Evolutionary conservation across 2,329 filamentous ascomycete species (phyloP).

Genomic region (Macrophomina tecta): DNA sequence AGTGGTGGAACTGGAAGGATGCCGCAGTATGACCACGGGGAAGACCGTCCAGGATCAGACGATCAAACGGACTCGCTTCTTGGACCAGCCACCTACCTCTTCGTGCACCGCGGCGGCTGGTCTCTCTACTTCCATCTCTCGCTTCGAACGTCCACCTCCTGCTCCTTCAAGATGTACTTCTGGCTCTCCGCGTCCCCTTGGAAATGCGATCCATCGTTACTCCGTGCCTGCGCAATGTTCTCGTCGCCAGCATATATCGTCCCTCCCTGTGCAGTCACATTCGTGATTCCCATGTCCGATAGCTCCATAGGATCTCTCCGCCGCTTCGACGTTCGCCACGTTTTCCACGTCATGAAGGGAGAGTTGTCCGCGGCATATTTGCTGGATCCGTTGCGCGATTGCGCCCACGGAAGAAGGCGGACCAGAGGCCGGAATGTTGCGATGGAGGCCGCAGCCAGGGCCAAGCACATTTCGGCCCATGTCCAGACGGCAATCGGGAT

Average conservation of each 20-base stretch:
- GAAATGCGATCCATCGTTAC: not conserved
- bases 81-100: too few species aligned
- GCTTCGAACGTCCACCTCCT: not conserved
- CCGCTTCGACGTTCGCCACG: not conserved
- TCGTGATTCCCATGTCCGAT: slow-evolving; percentile 1
- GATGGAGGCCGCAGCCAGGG: not conserved
- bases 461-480: not conserved
- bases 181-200: slow-evolving; percentile 1
- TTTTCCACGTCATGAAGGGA: not conserved
- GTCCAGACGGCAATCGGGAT: slow-evolving; percentile 4
- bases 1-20: too few species aligned
- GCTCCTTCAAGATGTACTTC: slow-evolving; percentile 8
- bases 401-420: slow-evolving; percentile 3
- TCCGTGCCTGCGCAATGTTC: not conserved
- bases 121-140: not conserved
- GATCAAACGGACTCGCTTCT: too few species aligned
- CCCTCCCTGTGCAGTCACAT: not conserved
- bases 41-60: too few species aligned
- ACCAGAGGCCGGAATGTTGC: slow-evolving; percentile 14
- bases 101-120: too few species aligned
- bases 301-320: not conserved
- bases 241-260: not conserved
- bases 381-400: slow-evolving; percentile 1
- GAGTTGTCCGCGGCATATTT: not conserved
- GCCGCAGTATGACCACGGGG: too few species aligned